phyloP scores from a whole-genome alignment of 139 green algal genomes.

The Limnomonas spitsbergensis region DNA sequence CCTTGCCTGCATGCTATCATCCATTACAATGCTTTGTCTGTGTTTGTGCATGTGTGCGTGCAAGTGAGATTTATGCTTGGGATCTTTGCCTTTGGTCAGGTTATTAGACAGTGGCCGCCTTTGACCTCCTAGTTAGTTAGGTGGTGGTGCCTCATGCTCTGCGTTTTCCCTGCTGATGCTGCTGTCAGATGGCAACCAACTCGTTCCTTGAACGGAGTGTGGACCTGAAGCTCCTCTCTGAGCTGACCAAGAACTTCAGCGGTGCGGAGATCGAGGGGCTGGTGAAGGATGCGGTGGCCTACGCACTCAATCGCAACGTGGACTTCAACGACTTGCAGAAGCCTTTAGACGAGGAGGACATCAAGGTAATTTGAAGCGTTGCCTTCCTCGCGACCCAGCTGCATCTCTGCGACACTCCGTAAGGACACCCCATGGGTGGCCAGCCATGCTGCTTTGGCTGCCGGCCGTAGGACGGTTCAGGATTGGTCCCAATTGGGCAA shows the following conservation, averaged over 20 bases:
- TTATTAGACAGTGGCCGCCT: no score
- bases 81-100: background rate
- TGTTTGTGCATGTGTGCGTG: background rate
- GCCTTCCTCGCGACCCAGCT: background rate
- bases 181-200: constrained; percentile 72
- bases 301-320: constrained; percentile 92
- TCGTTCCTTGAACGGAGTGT: constrained; percentile 86
- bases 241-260: constrained; percentile 91
- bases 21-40: background rate
- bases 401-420: background rate
- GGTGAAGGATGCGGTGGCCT: constrained; percentile 87
- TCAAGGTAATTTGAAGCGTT: constrained; percentile 92
- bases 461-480: no score
- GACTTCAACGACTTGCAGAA: constrained; percentile 86
- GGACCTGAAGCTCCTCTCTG: constrained; percentile 78
- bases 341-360: constrained; percentile 88
- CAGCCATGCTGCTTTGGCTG: no score
- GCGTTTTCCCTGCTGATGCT: no score
- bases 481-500: no score
- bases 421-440: background rate
- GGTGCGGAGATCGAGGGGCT: constrained; percentile 96
- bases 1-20: background rate
- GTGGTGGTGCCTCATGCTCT: no score
- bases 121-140: no score
- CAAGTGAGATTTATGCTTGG: background rate